These are phyloP conservation scores for Paramicrosporidium saccamoebae DNA, from an alignment of 371 early-diverging fungal species.

Conservation along the genomic window DNA sequence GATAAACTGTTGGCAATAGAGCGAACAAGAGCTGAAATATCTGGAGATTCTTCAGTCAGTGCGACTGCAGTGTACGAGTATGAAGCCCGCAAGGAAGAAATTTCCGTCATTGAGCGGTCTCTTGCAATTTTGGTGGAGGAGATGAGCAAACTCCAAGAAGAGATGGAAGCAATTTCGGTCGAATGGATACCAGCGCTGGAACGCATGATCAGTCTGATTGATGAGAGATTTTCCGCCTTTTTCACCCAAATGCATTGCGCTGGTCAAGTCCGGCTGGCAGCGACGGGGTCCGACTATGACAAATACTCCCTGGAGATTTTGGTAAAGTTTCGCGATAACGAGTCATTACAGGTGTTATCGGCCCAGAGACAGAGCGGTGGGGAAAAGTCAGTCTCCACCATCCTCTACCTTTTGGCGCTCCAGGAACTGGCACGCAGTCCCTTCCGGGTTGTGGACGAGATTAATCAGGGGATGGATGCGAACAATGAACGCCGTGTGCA, in stretches of 20 bases:
- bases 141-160: background rate
- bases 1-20: too few species aligned
- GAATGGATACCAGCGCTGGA: conserved; percentile 29
- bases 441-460: conserved; percentile 98
- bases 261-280: conserved; percentile 36
- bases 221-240: conserved; percentile 25
- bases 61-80: too few species aligned
- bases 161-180: conserved; percentile 6
- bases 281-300: conserved; percentile 22
- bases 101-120: too few species aligned
- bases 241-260: conserved; percentile 52
- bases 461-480: conserved; percentile 99
- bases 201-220: conserved; percentile 17
- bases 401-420: conserved; percentile 81
- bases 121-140: too few species aligned
- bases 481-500: conserved; percentile 88
- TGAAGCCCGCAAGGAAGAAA: too few species aligned
- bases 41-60: too few species aligned
- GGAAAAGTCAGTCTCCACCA: conserved; percentile 79
- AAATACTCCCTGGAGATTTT: conserved; percentile 85
- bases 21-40: too few species aligned
- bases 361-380: conserved; percentile 93
- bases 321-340: conserved; percentile 64
- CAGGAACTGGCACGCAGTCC: conserved; percentile 58
- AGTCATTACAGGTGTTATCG: conserved; percentile 49